phyloP scores from a whole-genome alignment of 164 flowering plant species.

The Platanus orientalis region DNA sequence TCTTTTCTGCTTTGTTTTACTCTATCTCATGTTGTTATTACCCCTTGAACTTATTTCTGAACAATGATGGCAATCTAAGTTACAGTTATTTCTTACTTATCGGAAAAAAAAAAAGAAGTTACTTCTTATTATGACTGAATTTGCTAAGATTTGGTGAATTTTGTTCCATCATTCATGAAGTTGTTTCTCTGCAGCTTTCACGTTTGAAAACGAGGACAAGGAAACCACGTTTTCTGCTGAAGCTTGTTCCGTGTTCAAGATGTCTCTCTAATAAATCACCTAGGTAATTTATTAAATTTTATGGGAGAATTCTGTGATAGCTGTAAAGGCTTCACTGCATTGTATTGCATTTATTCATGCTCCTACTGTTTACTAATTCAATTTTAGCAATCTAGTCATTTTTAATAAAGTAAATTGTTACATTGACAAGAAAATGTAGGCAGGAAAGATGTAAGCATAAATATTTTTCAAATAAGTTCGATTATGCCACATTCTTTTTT shows the following conservation, averaged over 20 bases:
- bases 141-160: not conserved
- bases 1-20: not conserved
- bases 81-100: not conserved
- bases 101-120: no score
- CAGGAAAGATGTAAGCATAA: slow-evolving; percentile 9
- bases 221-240: slow-evolving; percentile 26
- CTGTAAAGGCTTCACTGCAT: slow-evolving; percentile 10
- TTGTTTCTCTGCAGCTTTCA: slow-evolving; percentile 26
- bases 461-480: not conserved
- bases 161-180: slow-evolving; percentile 2
- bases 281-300: slow-evolving; percentile 18
- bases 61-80: not conserved
- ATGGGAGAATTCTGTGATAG: slow-evolving; percentile 12
- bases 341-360: slow-evolving; percentile 32
- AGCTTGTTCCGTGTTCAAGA: slow-evolving; percentile 30
- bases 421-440: slow-evolving; percentile 16
- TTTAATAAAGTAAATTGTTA: slow-evolving; percentile 25
- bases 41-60: no score
- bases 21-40: no score
- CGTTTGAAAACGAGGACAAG: slow-evolving; percentile 22
- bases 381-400: slow-evolving; percentile 21
- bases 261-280: slow-evolving; percentile 28
- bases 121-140: not conserved
- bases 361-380: slow-evolving; percentile 23
- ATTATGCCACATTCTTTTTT: not conserved